Evolutionary conservation across 2,329 filamentous ascomycete genomes (phyloP), one percentile per base, ranked within the genome.

Genomic region (Aspergillus brunneoviolaceus): DNA sequence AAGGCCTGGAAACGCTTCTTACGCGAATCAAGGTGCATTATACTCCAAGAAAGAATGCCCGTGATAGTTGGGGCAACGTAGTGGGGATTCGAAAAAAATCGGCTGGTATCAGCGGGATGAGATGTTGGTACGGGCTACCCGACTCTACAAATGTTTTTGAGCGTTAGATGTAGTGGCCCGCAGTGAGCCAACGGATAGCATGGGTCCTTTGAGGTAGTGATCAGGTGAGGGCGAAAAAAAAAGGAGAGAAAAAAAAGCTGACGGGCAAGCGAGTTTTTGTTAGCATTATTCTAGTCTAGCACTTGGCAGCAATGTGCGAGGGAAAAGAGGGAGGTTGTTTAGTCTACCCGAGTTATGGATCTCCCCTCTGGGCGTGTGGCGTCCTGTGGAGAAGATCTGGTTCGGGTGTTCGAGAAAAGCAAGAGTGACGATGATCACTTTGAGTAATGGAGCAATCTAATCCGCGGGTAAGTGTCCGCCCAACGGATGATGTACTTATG

Each of bases 321-420:
- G 33, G 29, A 49, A 49, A 45, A 29, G 33, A 11, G n/a, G 23
- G 45, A 27, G 16, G 14, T 45, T 48, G 53, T 45, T 35, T 29
- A 55, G 47, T 35, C 10, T 35, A 47, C 42, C 53, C 42, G 27
- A 49, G 53, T 47, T 49, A 31, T 35, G 29, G 53, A 55, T 55
- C 53, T 49, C 25, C 35, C 25, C 49, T 50, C 23, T 27, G 49
- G 14, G 42, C 27, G n/a, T 48, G 48, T 19, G 53, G 47, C 42
- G 42, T 55, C 23, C 53, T 49, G 53, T 55, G 53, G 53, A 55
- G 53, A 55, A 48, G 53, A 55, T 55, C 53, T 55, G 53, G n/a
- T 29, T 49, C n/a, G n/a, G 33, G 39, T 7, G 39, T 16, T 47
- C 53, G 48, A 49, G 47, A 29, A 55, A 33, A 49, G 27, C n/a